phyloP scores from a whole-genome alignment of 2,329 filamentous ascomycete genomes.

The Aspergillus tubingensis region DNA sequence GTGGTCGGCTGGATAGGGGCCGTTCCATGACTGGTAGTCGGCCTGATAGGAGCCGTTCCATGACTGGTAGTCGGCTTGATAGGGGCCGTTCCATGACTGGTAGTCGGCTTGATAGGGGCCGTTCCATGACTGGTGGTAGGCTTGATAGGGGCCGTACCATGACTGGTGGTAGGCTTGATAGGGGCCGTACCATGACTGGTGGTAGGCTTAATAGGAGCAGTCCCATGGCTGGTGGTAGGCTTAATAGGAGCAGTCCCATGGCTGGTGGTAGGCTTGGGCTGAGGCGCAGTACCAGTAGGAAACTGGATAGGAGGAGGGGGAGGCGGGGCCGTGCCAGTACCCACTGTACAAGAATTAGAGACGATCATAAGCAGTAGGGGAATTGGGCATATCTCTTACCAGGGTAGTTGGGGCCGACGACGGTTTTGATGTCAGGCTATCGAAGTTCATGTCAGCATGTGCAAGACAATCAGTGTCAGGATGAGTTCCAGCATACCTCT shows the following conservation, averaged over 20 bases:
- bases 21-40: neutral
- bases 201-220: conserved; percentile 13
- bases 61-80: conserved; percentile 10
- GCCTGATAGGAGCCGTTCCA: neutral
- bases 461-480: neutral
- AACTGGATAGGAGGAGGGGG: neutral
- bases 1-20: neutral
- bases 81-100: neutral
- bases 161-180: neutral
- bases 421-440: neutral
- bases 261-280: neutral
- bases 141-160: neutral
- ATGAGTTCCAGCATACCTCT: conserved; percentile 1
- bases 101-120: neutral
- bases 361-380: neutral
- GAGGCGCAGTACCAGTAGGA: conserved; percentile 6
- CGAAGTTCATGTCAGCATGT: neutral
- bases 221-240: neutral
- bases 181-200: neutral
- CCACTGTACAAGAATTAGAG: neutral
- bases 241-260: conserved; percentile 3
- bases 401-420: neutral
- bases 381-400: neutral
- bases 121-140: too few species aligned
- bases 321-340: conserved; percentile 3